These are phyloP conservation scores for Daldinia caldariorum DNA, from an alignment of 495 filamentous ascomycete genomes.

Conservation along the genomic window DNA sequence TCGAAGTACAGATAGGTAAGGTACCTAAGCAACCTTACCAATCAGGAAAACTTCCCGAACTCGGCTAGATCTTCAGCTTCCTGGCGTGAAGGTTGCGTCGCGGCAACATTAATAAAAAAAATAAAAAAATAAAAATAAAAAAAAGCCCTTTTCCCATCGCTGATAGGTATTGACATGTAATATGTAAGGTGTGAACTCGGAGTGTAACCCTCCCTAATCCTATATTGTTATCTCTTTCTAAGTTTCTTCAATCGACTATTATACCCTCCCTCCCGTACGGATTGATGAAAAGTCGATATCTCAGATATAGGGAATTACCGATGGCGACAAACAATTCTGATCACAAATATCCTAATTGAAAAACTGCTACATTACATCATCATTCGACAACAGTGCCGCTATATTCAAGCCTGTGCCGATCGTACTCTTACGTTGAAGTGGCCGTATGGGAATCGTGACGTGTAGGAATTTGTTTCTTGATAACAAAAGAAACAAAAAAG, in stretches of 20 bases:
- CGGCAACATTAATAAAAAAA: slow-evolving; percentile 31
- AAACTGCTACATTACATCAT: slow-evolving; percentile 6
- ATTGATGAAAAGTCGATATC: slow-evolving; percentile 1
- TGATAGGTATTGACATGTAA: not conserved
- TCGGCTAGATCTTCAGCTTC: slow-evolving; percentile 4
- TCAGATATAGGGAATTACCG: slow-evolving; percentile 3
- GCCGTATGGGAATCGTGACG: not conserved
- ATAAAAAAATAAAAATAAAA: slow-evolving; percentile 26
- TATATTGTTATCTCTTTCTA: slow-evolving; percentile 8
- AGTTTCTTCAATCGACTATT: not conserved
- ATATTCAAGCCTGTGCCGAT: not conserved
- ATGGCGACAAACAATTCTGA: not conserved
- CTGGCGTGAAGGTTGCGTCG: slow-evolving; percentile 16
- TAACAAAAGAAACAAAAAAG: not conserved
- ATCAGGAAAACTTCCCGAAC: not conserved
- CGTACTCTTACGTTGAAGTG: not conserved
- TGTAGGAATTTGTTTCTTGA: not conserved
- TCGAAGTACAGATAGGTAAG: too few species aligned
- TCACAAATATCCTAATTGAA: not conserved
- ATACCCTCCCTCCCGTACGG: not conserved
- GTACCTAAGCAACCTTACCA: not conserved
- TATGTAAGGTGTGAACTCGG: slow-evolving; percentile 38
- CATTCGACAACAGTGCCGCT: not conserved
- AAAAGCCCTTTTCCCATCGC: slow-evolving; percentile 23
- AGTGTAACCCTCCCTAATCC: slow-evolving; percentile 38